These are phyloP conservation scores for Starmerella powellii DNA, from an alignment of 805 yeast genomes.

Conservation along the genomic window DNA sequence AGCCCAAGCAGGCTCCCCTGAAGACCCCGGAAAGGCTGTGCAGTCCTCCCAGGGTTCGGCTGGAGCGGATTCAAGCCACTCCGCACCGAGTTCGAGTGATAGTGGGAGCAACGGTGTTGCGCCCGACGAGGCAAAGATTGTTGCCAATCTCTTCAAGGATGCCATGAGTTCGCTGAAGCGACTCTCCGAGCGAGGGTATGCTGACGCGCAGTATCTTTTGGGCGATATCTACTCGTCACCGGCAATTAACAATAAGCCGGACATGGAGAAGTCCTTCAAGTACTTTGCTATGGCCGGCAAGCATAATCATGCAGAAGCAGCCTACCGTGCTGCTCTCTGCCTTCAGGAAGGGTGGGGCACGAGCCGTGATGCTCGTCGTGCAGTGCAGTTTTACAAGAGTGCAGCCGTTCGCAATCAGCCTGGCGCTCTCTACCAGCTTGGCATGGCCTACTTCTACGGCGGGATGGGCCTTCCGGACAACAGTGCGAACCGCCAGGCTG, in stretches of 20 bases:
- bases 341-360: conserved; percentile 92
- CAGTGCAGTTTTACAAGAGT: conserved; percentile 65
- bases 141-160: conserved; percentile 55
- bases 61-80: not conserved
- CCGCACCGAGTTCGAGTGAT: not conserved
- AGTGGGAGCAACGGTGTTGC: not conserved
- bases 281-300: conserved; percentile 85
- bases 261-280: conserved; percentile 59
- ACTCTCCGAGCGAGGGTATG: conserved; percentile 65
- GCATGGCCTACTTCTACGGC: conserved; percentile 71
- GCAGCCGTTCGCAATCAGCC: conserved; percentile 91
- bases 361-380: conserved; percentile 74
- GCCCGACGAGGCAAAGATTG: not conserved
- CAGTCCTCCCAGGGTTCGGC: no score
- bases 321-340: conserved; percentile 83
- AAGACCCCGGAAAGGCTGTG: not conserved
- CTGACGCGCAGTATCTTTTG: conserved; percentile 81
- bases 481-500: conserved; percentile 62
- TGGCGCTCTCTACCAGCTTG: conserved; percentile 91
- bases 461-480: conserved; percentile 66
- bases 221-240: conserved; percentile 87
- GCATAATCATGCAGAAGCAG: conserved; percentile 82
- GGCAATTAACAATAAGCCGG: conserved; percentile 59
- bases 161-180: conserved; percentile 58
- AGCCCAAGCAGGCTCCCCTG: no score